phyloP scores from a whole-genome alignment of 768 basidiomycete species.

The Suillus weaverae region DNA sequence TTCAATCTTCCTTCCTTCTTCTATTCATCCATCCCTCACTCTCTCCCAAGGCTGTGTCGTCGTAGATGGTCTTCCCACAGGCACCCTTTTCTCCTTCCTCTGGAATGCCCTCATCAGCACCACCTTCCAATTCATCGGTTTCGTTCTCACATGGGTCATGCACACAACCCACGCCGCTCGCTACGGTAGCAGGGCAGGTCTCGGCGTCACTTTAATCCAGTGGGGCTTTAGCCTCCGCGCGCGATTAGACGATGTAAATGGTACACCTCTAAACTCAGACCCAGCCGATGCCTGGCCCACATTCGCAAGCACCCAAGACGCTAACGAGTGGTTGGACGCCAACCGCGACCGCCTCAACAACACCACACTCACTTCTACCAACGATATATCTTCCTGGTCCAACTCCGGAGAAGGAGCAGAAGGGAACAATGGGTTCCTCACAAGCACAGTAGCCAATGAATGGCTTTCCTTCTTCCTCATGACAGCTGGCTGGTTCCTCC shows the following conservation, averaged over 20 bases:
- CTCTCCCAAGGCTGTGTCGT: slow-evolving; percentile 68
- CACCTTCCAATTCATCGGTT: slow-evolving; percentile 97
- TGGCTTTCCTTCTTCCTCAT: slow-evolving; percentile 96
- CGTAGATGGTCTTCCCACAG: slow-evolving; percentile 85
- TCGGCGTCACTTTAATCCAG: slow-evolving; percentile 96
- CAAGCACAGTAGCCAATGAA: slow-evolving; percentile 78
- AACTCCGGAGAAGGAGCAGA: slow-evolving; percentile 29
- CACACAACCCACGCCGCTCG: slow-evolving; percentile 93
- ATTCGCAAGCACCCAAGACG: slow-evolving; percentile 46
- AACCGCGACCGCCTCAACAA: slow-evolving; percentile 24
- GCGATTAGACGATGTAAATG: slow-evolving; percentile 44
- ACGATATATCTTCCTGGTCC: slow-evolving; percentile 28
- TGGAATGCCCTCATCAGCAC: slow-evolving; percentile 94
- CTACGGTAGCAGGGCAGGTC: slow-evolving; percentile 88
- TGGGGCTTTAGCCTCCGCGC: slow-evolving; percentile 84
- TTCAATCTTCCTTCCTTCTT: slow-evolving; percentile 83
- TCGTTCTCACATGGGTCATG: slow-evolving; percentile 89
- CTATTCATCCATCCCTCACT: slow-evolving; percentile 46
- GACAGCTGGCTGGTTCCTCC: slow-evolving; percentile 87
- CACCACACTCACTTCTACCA: slow-evolving; percentile 25
- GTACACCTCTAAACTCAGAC: slow-evolving; percentile 32
- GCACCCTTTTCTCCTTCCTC: slow-evolving; percentile 80
- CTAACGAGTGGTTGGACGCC: slow-evolving; percentile 42
- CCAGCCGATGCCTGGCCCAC: slow-evolving; percentile 37
- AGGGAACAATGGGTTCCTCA: slow-evolving; percentile 28